Base-by-base conservation (phyloP, 371 early-diverging fungal species). In the Mucor sp. region DNA sequence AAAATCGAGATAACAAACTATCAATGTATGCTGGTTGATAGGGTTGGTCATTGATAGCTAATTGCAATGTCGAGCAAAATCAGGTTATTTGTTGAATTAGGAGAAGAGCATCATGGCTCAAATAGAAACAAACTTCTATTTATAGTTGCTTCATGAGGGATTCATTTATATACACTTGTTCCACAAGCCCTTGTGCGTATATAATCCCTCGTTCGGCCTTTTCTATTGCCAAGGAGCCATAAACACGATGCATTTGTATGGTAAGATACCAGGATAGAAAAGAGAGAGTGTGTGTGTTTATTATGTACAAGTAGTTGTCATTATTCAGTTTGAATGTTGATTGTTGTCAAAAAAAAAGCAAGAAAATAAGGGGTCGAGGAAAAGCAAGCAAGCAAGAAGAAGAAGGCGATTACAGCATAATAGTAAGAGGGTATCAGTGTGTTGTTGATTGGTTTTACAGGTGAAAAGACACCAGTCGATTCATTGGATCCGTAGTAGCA, bases 391-490 rank as follows among this genome's bases (percentile, higher is more conserved):
- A 53, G 53, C 53, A 53, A 53, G 25, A 8, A 50, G 25, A 23
- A 3, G 9, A 21, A 1, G 23, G 53, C 27, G 41, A 41, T 41
- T 41, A 41, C 41, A 41, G 41, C 17, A 41, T 41, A 41, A 27
- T 15, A 53, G 27, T 27, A 53, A 47, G 21, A 53, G 53, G 53
- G 53, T 53, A 53, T 53, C 53, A 41, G n/a, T 47, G 8, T 47
- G 47, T 47, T 25, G 53, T 53, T 12, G 27, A 6, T 53, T 19
- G 27, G 17, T 50, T n/a, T 63, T 63, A 68, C 57, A 68, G 27
- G 32, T 68, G 68, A n/a, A 68, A 68, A 4, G 68, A 68, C 11
- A 68, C 64, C 14, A 68, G 39, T 48, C 68, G 63, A 59, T 68
- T 68, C 59, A 68, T 68, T 21, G 68, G 63, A 47, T 68, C 68